A percentile compares a stretch with the other conserved stretches of the same genome.
Evolutionary conservation across 2,329 filamentous ascomycete genomes (phyloP).

Genomic region (Lecanicillium sp.): DNA sequence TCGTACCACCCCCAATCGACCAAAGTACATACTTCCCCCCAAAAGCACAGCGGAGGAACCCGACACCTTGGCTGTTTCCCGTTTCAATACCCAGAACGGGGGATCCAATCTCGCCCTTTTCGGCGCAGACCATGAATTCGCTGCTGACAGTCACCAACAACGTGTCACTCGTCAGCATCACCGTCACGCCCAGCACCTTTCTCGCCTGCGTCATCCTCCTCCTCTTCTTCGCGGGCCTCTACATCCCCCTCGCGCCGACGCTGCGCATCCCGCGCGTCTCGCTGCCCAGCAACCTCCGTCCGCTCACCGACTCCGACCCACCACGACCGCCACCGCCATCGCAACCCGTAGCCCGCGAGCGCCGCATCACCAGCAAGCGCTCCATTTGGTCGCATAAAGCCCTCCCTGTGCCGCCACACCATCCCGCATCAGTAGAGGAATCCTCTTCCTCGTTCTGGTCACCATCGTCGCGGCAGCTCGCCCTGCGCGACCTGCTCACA

Average conservation of each 20-base stretch:
- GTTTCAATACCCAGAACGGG: too few species aligned
- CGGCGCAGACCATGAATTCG: constrained; percentile 41
- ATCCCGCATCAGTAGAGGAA: background rate
- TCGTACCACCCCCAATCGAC: background rate
- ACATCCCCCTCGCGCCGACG: constrained; percentile 28
- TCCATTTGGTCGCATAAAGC: background rate
- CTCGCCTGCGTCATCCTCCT: constrained; percentile 42
- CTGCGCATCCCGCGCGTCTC: constrained; percentile 25
- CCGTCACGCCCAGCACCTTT: constrained; percentile 50
- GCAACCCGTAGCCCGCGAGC: constrained; percentile 3
- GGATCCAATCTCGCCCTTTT: constrained; percentile 10
- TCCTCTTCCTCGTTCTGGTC: background rate
- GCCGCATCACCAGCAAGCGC: constrained; percentile 6
- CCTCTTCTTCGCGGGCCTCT: constrained; percentile 44
- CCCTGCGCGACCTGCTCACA: constrained; percentile 3
- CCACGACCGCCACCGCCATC: background rate
- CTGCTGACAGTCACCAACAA: constrained; percentile 54
- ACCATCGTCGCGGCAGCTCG: constrained; percentile 4
- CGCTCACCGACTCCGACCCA: background rate
- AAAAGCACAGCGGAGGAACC: too few species aligned
- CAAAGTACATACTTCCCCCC: background rate
- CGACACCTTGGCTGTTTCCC: too few species aligned
- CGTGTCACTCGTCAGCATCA: constrained; percentile 52
- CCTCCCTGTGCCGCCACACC: background rate
- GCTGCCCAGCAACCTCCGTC: constrained; percentile 20